Conservation (phyloP, 2,329 filamentous ascomycete genomes). For the Clonostachys rhizophaga region DNA sequence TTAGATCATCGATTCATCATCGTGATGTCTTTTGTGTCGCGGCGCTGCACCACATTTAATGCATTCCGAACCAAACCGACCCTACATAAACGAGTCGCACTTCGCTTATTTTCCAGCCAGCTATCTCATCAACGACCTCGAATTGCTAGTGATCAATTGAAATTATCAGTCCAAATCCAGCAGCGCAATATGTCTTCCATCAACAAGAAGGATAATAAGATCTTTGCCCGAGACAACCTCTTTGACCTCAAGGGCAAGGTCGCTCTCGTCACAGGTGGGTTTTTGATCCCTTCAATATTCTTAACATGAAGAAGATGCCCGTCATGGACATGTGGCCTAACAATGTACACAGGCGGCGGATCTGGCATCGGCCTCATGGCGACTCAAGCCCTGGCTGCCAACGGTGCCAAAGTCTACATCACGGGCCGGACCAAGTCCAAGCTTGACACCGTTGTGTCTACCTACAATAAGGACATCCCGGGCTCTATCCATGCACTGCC, state of each 20-base stretch:
- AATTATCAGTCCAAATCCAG: too few species aligned
- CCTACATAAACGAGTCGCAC: too few species aligned
- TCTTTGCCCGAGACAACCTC: slow-evolving; percentile 27
- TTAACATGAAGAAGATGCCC: too few species aligned
- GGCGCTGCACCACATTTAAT: too few species aligned
- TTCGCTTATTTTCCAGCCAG: too few species aligned
- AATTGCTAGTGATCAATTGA: too few species aligned
- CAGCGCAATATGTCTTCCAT: background rate
- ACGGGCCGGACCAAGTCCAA: slow-evolving; percentile 61
- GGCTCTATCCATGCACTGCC: slow-evolving; percentile 56
- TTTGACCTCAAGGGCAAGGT: slow-evolving; percentile 36
- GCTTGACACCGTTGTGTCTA: slow-evolving; percentile 53
- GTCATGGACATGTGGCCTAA: background rate
- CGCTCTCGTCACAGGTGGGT: slow-evolving; percentile 37
- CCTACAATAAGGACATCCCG: slow-evolving; percentile 45
- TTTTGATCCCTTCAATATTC: too few species aligned
- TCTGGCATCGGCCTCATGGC: slow-evolving; percentile 68
- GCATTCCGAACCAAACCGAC: too few species aligned
- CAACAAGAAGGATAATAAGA: slow-evolving; percentile 9
- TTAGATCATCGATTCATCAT: too few species aligned
- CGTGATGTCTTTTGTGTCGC: too few species aligned
- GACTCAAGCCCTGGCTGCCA: slow-evolving; percentile 60
- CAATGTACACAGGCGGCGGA: slow-evolving; percentile 32
- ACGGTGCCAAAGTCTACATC: slow-evolving; percentile 68
- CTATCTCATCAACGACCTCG: too few species aligned